Percentiles rank a stretch among this genome's conserved stretches.
Conservation (phyloP, 2,329 filamentous ascomycete species). For the Fusarium goolgardi region DNA sequence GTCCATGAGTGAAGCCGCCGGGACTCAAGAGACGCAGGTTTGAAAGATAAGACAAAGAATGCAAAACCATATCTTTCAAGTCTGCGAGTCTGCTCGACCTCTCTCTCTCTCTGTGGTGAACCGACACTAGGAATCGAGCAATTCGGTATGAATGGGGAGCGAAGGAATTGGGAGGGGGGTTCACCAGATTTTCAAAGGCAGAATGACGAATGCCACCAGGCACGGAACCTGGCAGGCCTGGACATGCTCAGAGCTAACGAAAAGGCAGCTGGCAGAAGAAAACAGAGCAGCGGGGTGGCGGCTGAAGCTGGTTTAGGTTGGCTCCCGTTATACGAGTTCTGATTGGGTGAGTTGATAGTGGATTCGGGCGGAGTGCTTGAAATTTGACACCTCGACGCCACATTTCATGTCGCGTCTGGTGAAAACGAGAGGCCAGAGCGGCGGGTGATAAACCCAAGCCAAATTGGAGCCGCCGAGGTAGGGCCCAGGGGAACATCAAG, state of each 20-base stretch:
- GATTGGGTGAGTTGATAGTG: slow-evolving; percentile 14
- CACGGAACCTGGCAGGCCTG: slow-evolving; percentile 29
- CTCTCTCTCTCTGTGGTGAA: slow-evolving; percentile 13
- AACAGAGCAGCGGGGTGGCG: slow-evolving; percentile 5
- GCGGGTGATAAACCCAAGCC: slow-evolving; percentile 20
- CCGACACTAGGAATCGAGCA: slow-evolving; percentile 42
- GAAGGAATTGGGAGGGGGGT: slow-evolving; percentile 47
- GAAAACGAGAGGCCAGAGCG: slow-evolving; percentile 29
- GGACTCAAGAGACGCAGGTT: slow-evolving; percentile 28
- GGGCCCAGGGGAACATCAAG: slow-evolving; percentile 1
- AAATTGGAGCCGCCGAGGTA: slow-evolving; percentile 34
- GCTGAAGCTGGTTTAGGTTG: slow-evolving; percentile 14
- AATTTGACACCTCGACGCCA: slow-evolving; percentile 45
- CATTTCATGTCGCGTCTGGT: slow-evolving; percentile 26
- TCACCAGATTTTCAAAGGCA: slow-evolving; percentile 49
- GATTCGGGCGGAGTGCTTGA: slow-evolving; percentile 18
- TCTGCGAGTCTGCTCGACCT: slow-evolving; percentile 28
- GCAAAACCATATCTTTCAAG: slow-evolving; percentile 31
- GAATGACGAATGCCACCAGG: slow-evolving; percentile 43
- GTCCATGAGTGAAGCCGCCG: slow-evolving; percentile 22
- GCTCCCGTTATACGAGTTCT: not conserved
- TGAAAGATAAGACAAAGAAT: slow-evolving; percentile 22
- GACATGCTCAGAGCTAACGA: slow-evolving; percentile 18
- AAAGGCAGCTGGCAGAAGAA: slow-evolving; percentile 1
- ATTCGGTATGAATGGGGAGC: slow-evolving; percentile 45